Conservation (phyloP, 257 asterid species). For the Misopates orontium region DNA sequence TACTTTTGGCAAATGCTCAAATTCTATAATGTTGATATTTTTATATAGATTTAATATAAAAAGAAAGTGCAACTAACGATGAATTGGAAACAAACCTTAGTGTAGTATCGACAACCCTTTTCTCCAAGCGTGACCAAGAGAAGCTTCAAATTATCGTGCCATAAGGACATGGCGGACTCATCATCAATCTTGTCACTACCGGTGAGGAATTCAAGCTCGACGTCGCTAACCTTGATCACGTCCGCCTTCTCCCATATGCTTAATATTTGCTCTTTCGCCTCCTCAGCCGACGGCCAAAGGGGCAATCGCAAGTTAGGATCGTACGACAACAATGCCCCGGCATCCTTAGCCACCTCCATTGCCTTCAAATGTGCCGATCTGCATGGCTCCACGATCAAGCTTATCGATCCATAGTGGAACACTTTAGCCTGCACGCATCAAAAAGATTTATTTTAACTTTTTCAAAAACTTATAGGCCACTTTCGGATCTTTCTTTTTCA, state of each 20-base stretch:
- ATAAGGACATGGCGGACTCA: constrained; percentile 76
- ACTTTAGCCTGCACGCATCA: constrained; percentile 63
- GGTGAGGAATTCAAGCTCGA: constrained; percentile 82
- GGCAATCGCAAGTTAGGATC: constrained; percentile 92
- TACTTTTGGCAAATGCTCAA: too few species aligned
- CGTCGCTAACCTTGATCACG: constrained; percentile 85
- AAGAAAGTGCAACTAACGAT: too few species aligned
- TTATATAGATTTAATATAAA: too few species aligned
- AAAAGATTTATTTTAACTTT: too few species aligned
- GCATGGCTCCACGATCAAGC: constrained; percentile 97
- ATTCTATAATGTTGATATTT: too few species aligned
- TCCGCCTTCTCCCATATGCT: constrained; percentile 93
- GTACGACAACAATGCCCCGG: constrained; percentile 88
- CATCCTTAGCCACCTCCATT: constrained; percentile 85
- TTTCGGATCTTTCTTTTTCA: too few species aligned
- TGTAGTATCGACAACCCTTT: constrained; percentile 78
- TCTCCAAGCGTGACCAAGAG: constrained; percentile 92
- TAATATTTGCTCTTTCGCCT: constrained; percentile 78
- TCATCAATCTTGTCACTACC: constrained; percentile 80
- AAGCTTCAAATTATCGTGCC: constrained; percentile 86
- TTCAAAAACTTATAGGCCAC: too few species aligned
- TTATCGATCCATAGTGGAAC: constrained; percentile 89
- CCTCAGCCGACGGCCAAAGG: constrained; percentile 79
- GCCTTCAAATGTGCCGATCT: constrained; percentile 95
- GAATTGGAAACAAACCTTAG: constrained; percentile 50